These are phyloP conservation scores for Solanum clarkiae DNA, from an alignment of 257 asterid species.

Conservation along the genomic window DNA sequence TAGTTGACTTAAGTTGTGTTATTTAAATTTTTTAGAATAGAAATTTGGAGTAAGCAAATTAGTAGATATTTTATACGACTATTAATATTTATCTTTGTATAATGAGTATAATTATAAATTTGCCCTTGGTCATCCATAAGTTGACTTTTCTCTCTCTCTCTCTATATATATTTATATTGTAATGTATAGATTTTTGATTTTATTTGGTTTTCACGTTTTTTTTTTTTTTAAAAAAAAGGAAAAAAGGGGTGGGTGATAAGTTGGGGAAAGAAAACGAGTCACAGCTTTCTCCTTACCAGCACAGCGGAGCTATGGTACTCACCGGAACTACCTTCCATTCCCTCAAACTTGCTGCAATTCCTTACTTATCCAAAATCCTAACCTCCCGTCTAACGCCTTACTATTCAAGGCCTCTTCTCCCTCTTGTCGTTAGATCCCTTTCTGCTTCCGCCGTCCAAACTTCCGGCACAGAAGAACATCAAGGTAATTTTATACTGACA, in stretches of 20 bases:
- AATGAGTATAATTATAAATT: too few species aligned
- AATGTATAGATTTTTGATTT: too few species aligned
- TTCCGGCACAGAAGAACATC: slow-evolving; percentile 14
- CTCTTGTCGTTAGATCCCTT: slow-evolving; percentile 33
- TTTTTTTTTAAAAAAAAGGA: neutral
- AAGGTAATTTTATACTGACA: slow-evolving; percentile 12
- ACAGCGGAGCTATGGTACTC: neutral
- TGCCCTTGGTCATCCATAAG: too few species aligned
- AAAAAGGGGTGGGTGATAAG: neutral
- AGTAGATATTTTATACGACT: too few species aligned
- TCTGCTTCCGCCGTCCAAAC: slow-evolving; percentile 36
- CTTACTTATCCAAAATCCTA: slow-evolving; percentile 22
- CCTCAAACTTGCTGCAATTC: slow-evolving; percentile 22
- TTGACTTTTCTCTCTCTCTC: too few species aligned
- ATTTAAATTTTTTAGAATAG: too few species aligned
- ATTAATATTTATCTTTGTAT: too few species aligned
- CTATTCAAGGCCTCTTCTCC: slow-evolving; percentile 7
- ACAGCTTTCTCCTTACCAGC: neutral
- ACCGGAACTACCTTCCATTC: slow-evolving; percentile 13
- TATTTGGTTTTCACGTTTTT: too few species aligned
- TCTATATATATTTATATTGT: too few species aligned
- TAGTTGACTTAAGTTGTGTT: too few species aligned
- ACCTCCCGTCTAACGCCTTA: slow-evolving; percentile 2
- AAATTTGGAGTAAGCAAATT: too few species aligned
- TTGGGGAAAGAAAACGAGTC: neutral